A percentile compares a stretch with the other conserved stretches of the same genome.
These are phyloP conservation scores for Penicillium longicatenatum DNA, from an alignment of 495 filamentous ascomycete genomes.

Conservation along the genomic window DNA sequence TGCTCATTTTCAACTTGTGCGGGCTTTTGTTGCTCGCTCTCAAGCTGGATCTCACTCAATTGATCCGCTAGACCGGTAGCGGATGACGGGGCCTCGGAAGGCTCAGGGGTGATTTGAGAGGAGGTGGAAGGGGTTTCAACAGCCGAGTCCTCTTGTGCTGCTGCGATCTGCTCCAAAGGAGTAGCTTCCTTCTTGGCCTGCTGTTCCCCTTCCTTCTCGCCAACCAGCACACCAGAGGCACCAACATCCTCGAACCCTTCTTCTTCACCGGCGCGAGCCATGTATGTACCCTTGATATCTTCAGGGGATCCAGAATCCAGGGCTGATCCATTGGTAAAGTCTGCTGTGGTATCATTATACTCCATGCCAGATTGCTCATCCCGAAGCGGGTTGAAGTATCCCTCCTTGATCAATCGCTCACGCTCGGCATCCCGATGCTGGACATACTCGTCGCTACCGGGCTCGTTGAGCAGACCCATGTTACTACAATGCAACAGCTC, in stretches of 20 bases:
- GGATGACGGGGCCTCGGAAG: slow-evolving; percentile 45
- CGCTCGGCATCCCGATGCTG: slow-evolving; percentile 79
- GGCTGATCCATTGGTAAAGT: slow-evolving; percentile 42
- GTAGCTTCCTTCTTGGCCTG: slow-evolving; percentile 3
- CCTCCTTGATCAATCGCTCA: slow-evolving; percentile 73
- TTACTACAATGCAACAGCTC: slow-evolving; percentile 98
- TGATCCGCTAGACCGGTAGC: slow-evolving; percentile 53
- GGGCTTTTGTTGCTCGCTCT: slow-evolving; percentile 25
- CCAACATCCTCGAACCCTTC: slow-evolving; percentile 95
- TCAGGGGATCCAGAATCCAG: slow-evolving; percentile 43
- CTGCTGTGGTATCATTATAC: slow-evolving; percentile 51
- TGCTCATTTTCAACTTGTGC: slow-evolving; percentile 17
- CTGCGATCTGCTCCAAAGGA: slow-evolving; percentile 1
- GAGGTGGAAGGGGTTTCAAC: slow-evolving; percentile 9
- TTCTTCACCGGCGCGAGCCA: slow-evolving; percentile 80
- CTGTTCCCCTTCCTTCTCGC: slow-evolving; percentile 59
- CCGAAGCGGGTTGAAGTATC: slow-evolving; percentile 43
- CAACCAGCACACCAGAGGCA: slow-evolving; percentile 64
- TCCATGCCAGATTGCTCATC: slow-evolving; percentile 46
- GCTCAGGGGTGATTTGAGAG: slow-evolving; percentile 1
- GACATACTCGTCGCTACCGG: slow-evolving; percentile 86
- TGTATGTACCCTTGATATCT: slow-evolving; percentile 57
- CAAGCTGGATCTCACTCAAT: slow-evolving; percentile 54
- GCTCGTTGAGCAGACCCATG: slow-evolving; percentile 94
- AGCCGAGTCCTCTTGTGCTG: not conserved